These are phyloP conservation scores for Sclerospora graminicola DNA, from an alignment of 352 stramenopile genomes.

Conservation along the genomic window DNA sequence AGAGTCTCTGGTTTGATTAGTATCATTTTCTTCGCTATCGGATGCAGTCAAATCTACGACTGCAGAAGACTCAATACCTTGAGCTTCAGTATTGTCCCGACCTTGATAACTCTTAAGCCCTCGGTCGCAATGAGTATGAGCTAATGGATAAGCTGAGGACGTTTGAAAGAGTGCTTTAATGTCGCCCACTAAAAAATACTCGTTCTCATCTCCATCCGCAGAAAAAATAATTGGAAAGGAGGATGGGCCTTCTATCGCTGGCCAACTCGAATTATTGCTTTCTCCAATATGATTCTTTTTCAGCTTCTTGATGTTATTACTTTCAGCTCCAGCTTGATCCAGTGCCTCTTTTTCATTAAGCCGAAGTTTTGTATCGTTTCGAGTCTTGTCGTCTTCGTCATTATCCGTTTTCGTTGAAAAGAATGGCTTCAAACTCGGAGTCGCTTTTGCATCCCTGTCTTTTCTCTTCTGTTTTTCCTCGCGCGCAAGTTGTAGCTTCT, in stretches of 20 bases:
- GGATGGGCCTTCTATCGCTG: not conserved
- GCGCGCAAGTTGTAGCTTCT: slow-evolving; percentile 16
- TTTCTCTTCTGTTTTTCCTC: slow-evolving; percentile 19
- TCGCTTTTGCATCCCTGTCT: slow-evolving; percentile 10
- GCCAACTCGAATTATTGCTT: not conserved
- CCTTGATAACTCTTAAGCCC: not conserved
- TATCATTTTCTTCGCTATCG: slow-evolving; percentile 18
- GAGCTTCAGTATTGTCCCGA: not conserved
- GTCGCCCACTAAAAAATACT: slow-evolving; percentile 39
- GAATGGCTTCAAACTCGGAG: slow-evolving; percentile 21
- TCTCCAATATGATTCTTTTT: slow-evolving; percentile 6
- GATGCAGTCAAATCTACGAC: slow-evolving; percentile 27
- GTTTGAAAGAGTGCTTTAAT: slow-evolving; percentile 32
- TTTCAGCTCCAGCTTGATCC: not conserved
- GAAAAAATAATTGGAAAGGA: slow-evolving; percentile 21
- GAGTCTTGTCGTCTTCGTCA: not conserved
- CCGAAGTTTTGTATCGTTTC: slow-evolving; percentile 8
- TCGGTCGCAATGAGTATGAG: not conserved
- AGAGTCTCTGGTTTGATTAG: slow-evolving; percentile 6
- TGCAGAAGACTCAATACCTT: not conserved
- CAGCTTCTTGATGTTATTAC: slow-evolving; percentile 5
- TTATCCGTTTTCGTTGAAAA: slow-evolving; percentile 11
- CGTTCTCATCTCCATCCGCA: slow-evolving; percentile 23
- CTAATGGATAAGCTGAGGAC: not conserved
- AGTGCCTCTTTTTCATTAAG: slow-evolving; percentile 17